A percentile compares a stretch with the other conserved stretches of the same genome.
These are phyloP conservation scores for Pythium pectinolyticum DNA, from an alignment of 352 stramenopile species.

Conservation along the genomic window DNA sequence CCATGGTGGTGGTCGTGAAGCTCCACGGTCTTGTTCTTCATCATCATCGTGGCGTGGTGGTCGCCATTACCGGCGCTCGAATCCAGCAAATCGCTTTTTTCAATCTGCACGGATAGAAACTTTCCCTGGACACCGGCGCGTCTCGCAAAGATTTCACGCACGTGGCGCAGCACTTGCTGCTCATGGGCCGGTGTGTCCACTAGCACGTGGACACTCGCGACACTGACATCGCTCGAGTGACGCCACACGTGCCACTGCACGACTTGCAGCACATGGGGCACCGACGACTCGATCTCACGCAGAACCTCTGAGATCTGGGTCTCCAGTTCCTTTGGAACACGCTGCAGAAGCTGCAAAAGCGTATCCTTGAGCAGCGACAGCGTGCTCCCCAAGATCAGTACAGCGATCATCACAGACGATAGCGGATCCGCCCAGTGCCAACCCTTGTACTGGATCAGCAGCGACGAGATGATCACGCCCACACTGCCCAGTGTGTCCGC, in stretches of 20 bases:
- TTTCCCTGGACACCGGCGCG: slow-evolving; percentile 37
- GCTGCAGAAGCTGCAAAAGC: slow-evolving; percentile 68
- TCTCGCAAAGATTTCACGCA: slow-evolving; percentile 46
- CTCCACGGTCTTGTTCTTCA: slow-evolving; percentile 20
- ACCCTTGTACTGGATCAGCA: slow-evolving; percentile 82
- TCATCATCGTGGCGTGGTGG: slow-evolving; percentile 1
- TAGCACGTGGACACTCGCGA: slow-evolving; percentile 62
- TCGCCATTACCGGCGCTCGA: slow-evolving; percentile 5
- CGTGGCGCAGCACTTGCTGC: slow-evolving; percentile 55
- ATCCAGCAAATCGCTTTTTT: slow-evolving; percentile 38
- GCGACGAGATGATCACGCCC: slow-evolving; percentile 86
- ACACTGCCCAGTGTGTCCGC: slow-evolving; percentile 88
- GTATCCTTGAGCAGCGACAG: slow-evolving; percentile 77
- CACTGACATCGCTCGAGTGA: slow-evolving; percentile 57
- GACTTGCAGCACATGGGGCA: slow-evolving; percentile 47
- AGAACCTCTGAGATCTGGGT: slow-evolving; percentile 43
- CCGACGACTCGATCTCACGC: slow-evolving; percentile 42
- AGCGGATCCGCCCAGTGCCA: slow-evolving; percentile 84
- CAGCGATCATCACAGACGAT: slow-evolving; percentile 79
- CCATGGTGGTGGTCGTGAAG: slow-evolving; percentile 31
- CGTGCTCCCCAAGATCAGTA: slow-evolving; percentile 85
- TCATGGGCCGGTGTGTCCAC: slow-evolving; percentile 48
- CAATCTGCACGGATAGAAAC: slow-evolving; percentile 66
- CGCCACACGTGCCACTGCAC: slow-evolving; percentile 78
- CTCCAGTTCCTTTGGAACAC: slow-evolving; percentile 59